Conservation (phyloP, 768 basidiomycete species). For the Phaffia tasmanica region DNA sequence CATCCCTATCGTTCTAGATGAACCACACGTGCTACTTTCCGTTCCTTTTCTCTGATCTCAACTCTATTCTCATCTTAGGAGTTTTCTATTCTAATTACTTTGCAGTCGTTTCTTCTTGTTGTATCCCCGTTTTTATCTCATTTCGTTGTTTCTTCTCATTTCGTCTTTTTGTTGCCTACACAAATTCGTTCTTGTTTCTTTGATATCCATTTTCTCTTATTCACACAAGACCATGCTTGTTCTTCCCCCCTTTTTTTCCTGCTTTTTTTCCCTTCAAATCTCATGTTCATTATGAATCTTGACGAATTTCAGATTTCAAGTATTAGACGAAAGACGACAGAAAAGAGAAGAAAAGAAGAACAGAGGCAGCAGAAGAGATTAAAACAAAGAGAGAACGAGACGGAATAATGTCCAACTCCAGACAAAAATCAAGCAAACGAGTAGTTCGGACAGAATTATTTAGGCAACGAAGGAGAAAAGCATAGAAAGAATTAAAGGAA, state of each 20-base stretch:
- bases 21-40: neutral
- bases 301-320: too few species aligned
- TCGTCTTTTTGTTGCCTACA: neutral
- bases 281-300: too few species aligned
- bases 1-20: neutral
- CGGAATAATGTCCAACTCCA: neutral
- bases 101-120: too few species aligned
- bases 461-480: neutral
- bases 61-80: too few species aligned
- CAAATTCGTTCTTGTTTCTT: neutral
- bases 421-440: neutral
- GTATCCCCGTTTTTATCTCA: neutral
- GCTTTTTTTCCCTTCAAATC: too few species aligned
- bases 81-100: neutral
- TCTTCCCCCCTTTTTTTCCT: too few species aligned
- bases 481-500: neutral
- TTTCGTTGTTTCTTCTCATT: slow-evolving; percentile 1
- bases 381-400: neutral
- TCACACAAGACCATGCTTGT: too few species aligned
- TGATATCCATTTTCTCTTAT: too few species aligned
- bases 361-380: neutral
- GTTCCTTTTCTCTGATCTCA: neutral
- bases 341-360: neutral
- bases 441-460: neutral
- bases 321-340: neutral